phyloP scores from a whole-genome alignment of 1,284 basidiomycete species.

The Ceratobasidium sp. region DNA sequence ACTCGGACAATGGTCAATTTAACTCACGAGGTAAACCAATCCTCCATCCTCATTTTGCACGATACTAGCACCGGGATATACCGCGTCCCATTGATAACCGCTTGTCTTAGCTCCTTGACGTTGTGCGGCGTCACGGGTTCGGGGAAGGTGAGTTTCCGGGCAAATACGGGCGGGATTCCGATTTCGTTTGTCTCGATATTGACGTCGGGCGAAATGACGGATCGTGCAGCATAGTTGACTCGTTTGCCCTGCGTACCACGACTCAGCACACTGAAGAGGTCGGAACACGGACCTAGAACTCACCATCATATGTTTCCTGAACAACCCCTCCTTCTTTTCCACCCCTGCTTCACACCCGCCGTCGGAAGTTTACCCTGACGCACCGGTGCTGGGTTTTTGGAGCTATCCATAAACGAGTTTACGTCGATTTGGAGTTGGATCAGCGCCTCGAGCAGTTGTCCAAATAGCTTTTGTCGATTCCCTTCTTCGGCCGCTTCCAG shows the following conservation, averaged over 20 bases:
- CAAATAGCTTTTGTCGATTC: slow-evolving; percentile 65
- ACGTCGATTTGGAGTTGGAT: slow-evolving; percentile 94
- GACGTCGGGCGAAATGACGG: slow-evolving; percentile 98
- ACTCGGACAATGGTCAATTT: slow-evolving; percentile 5
- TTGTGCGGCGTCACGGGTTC: slow-evolving; percentile 96
- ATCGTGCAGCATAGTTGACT: slow-evolving; percentile 98
- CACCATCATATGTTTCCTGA: slow-evolving; percentile 99
- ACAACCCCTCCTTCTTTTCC: slow-evolving; percentile 99
- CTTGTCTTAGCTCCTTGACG: slow-evolving; percentile 85
- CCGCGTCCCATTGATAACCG: slow-evolving; percentile 93
- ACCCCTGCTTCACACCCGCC: slow-evolving; percentile 94
- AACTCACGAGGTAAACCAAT: slow-evolving; percentile 75
- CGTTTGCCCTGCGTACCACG: slow-evolving; percentile 81
- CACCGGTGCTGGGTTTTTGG: slow-evolving; percentile 88
- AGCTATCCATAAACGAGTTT: slow-evolving; percentile 97
- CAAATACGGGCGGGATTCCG: slow-evolving; percentile 97
- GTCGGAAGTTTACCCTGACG: slow-evolving; percentile 93
- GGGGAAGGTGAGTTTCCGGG: slow-evolving; percentile 95
- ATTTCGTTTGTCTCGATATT: slow-evolving; percentile 99
- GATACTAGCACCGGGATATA: slow-evolving; percentile 92
- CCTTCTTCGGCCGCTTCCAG: slow-evolving; percentile 54
- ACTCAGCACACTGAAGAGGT: neutral
- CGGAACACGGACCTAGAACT: slow-evolving; percentile 40
- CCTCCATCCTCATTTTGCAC: slow-evolving; percentile 96
- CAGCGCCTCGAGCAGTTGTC: slow-evolving; percentile 77